These are phyloP conservation scores for Neofusicoccum cordaticola DNA, from an alignment of 2,329 filamentous ascomycete species.

Conservation along the genomic window DNA sequence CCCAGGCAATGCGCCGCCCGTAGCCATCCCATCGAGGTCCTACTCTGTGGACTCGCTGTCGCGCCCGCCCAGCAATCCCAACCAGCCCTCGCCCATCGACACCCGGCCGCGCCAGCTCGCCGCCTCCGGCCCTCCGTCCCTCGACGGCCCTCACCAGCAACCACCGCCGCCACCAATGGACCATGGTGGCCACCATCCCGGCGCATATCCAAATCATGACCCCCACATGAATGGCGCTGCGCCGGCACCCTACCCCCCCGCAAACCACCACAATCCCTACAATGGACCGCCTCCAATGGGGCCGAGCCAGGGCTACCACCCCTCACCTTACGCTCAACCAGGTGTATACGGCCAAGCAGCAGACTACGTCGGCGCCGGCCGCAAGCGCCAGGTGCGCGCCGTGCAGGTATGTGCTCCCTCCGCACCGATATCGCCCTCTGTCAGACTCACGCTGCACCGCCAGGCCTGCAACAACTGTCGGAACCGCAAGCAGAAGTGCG, in stretches of 20 bases:
- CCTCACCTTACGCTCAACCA: conserved; percentile 30
- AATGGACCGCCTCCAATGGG: conserved; percentile 28
- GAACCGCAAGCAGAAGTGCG: conserved; percentile 41
- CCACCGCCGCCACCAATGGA: conserved; percentile 33
- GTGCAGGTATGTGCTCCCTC: conserved; percentile 6
- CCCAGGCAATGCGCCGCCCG: conserved; percentile 30
- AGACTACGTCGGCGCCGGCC: conserved; percentile 7
- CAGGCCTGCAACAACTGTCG: conserved; percentile 68
- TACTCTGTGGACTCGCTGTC: conserved; percentile 34
- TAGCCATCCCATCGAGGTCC: conserved; percentile 27
- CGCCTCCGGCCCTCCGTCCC: conserved; percentile 6
- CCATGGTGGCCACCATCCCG: conserved; percentile 32
- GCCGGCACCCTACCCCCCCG: conserved; percentile 30
- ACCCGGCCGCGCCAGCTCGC: conserved; percentile 13
- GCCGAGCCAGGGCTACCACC: conserved; percentile 21
- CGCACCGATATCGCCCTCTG: not conserved
- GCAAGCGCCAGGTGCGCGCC: conserved; percentile 17
- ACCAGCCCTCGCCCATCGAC: conserved; percentile 22
- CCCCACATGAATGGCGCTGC: conserved; percentile 33
- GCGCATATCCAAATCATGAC: conserved; percentile 33
- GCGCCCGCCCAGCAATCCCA: conserved; percentile 30
- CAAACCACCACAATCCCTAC: conserved; percentile 31
- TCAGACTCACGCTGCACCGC: conserved; percentile 25
- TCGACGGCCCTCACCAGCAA: conserved; percentile 20
- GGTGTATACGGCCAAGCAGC: conserved; percentile 27